Evolutionary conservation across 768 basidiomycete genomes (phyloP).

Genomic region (Neoboletus subvelutipes): DNA sequence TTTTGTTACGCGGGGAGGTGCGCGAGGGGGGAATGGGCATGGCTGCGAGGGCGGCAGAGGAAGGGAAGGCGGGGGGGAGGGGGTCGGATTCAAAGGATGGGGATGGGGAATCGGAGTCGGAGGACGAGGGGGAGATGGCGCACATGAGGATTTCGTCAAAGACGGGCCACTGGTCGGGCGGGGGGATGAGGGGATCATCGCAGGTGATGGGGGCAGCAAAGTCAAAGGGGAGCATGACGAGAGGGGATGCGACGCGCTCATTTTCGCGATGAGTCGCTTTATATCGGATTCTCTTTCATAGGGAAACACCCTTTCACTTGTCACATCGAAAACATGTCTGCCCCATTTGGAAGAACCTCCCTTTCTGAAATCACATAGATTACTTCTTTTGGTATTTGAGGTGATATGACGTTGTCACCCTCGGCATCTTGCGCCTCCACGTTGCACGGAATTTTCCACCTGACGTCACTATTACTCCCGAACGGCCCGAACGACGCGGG

Average conservation of each 20-base stretch:
- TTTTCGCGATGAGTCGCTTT: constrained; percentile 17
- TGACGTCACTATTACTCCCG: background rate
- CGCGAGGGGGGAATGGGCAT: constrained; percentile 34
- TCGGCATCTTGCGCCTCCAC: constrained; percentile 28
- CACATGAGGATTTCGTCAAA: constrained; percentile 21
- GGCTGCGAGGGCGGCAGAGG: constrained; percentile 21
- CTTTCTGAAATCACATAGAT: constrained; percentile 33
- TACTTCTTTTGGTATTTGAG: constrained; percentile 14
- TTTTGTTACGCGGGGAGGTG: constrained; percentile 27
- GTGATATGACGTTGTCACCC: background rate
- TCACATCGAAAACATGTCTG: constrained; percentile 25
- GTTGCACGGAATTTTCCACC: constrained; percentile 12
- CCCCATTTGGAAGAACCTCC: constrained; percentile 13
- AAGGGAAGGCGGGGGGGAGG: constrained; percentile 10
- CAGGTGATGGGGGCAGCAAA: background rate
- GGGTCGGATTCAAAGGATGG: background rate
- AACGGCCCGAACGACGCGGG: too few species aligned
- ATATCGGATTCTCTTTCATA: constrained; percentile 16
- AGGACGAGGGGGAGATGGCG: constrained; percentile 7
- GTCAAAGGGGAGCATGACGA: constrained; percentile 22
- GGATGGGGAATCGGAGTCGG: constrained; percentile 13
- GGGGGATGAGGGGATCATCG: constrained; percentile 16
- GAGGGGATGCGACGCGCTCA: background rate
- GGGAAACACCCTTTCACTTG: constrained; percentile 17
- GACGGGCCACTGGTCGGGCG: constrained; percentile 22